Percentiles rank a stretch among this genome's conserved stretches.
Conservation (phyloP, 495 filamentous ascomycete species). For the Aspergillus diversus region DNA sequence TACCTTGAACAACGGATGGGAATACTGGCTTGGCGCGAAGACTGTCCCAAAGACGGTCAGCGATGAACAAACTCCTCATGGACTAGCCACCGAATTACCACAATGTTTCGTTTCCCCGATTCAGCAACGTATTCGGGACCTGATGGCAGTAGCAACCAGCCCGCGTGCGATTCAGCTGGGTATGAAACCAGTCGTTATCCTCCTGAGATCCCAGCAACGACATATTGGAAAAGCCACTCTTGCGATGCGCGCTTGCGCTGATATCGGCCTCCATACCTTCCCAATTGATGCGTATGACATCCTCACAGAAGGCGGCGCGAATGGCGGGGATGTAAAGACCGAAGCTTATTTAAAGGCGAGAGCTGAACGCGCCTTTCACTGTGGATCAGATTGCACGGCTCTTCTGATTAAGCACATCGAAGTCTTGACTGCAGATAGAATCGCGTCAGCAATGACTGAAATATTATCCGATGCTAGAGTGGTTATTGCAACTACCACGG, state of each 20-base stretch:
- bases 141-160: slow-evolving; percentile 86
- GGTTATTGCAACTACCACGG: slow-evolving; percentile 89
- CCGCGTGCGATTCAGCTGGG: slow-evolving; percentile 82
- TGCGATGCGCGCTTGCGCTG: slow-evolving; percentile 75
- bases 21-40: slow-evolving; percentile 80
- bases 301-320: slow-evolving; percentile 81
- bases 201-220: slow-evolving; percentile 86
- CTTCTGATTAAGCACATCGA: slow-evolving; percentile 87
- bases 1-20: slow-evolving; percentile 74
- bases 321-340: slow-evolving; percentile 88
- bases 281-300: slow-evolving; percentile 92
- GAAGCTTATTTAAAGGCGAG: slow-evolving; percentile 86
- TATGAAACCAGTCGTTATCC: slow-evolving; percentile 84
- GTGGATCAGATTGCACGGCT: slow-evolving; percentile 80
- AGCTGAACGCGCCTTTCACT: slow-evolving; percentile 84
- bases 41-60: slow-evolving; percentile 50
- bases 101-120: slow-evolving; percentile 64
- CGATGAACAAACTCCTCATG: slow-evolving; percentile 43
- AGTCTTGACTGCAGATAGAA: slow-evolving; percentile 86
- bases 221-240: slow-evolving; percentile 86
- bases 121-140: slow-evolving; percentile 77
- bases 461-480: slow-evolving; percentile 74
- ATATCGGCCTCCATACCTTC: slow-evolving; percentile 90
- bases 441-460: slow-evolving; percentile 80
- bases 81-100: slow-evolving; percentile 48